These are phyloP conservation scores for Lipomyces sp. DNA, from an alignment of 805 yeast genomes.

Conservation along the genomic window DNA sequence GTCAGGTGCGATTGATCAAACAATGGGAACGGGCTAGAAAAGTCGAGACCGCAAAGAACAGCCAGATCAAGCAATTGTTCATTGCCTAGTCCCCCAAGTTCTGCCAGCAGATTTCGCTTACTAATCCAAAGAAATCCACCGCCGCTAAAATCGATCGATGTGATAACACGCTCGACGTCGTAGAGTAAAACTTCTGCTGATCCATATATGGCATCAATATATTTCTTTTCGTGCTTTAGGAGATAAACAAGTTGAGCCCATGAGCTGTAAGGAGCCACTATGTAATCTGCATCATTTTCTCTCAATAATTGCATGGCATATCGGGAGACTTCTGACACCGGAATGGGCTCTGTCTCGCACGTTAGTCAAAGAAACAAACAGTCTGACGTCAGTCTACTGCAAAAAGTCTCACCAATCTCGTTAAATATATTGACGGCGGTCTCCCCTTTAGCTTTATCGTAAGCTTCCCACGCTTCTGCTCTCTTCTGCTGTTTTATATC, in stretches of 20 bases:
- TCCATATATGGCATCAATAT: conserved; percentile 79
- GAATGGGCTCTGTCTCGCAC: conserved; percentile 19
- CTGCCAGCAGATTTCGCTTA: conserved; percentile 60
- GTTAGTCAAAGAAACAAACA: not conserved
- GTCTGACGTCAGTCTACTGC: not conserved
- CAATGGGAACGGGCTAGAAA: conserved; percentile 70
- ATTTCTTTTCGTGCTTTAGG: conserved; percentile 51
- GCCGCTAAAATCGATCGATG: conserved; percentile 68
- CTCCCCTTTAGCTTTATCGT: conserved; percentile 47
- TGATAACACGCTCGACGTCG: conserved; percentile 71
- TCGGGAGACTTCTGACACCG: conserved; percentile 23
- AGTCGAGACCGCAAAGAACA: conserved; percentile 75
- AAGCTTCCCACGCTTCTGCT: conserved; percentile 52
- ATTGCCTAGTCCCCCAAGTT: conserved; percentile 59
- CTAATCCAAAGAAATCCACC: conserved; percentile 72
- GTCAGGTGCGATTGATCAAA: conserved; percentile 40
- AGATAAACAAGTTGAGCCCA: conserved; percentile 80
- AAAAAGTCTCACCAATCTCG: conserved; percentile 34
- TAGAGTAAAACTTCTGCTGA: conserved; percentile 76
- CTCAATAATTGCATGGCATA: conserved; percentile 59
- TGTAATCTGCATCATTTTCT: conserved; percentile 61
- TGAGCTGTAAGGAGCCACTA: conserved; percentile 82
- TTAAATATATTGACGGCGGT: conserved; percentile 41
- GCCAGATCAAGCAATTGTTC: conserved; percentile 77
- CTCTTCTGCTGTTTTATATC: conserved; percentile 42